These are phyloP conservation scores for Ceratobasidium sp. DNA, from an alignment of 1,284 basidiomycete species.

Conservation along the genomic window DNA sequence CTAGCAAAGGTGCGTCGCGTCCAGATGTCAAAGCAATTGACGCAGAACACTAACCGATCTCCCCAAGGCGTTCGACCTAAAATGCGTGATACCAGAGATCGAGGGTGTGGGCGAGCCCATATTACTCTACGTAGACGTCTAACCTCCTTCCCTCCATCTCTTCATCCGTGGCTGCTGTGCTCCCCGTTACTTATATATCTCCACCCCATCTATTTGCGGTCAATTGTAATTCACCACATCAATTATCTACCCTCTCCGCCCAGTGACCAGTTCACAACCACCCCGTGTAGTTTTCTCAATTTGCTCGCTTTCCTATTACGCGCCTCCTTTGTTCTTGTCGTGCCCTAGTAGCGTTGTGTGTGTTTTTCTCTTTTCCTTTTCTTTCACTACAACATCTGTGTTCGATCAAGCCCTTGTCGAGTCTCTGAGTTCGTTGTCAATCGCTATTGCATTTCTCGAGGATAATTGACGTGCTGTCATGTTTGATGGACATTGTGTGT, in stretches of 20 bases:
- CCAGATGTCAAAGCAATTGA: neutral
- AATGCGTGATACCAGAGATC: constrained; percentile 97
- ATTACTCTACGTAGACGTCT: constrained; percentile 91
- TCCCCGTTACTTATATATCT: constrained; percentile 41
- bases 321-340: constrained; percentile 21
- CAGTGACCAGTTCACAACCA: neutral
- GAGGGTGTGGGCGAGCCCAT: constrained; percentile 94
- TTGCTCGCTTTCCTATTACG: constrained; percentile 12
- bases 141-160: constrained; percentile 34
- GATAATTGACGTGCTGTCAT: neutral
- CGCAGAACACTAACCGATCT: constrained; percentile 52
- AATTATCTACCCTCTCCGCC: neutral
- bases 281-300: too few species aligned
- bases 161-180: constrained; percentile 36
- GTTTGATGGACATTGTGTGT: constrained; percentile 11
- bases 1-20: constrained; percentile 67
- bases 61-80: constrained; percentile 78
- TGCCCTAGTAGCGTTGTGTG: constrained; percentile 31
- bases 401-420: constrained; percentile 37
- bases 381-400: constrained; percentile 16
- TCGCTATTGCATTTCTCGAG: constrained; percentile 37
- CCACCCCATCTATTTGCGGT: constrained; percentile 41
- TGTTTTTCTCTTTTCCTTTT: constrained; percentile 6
- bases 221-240: constrained; percentile 39
- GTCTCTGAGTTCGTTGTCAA: constrained; percentile 38